Percentiles rank a stretch among this genome's conserved stretches.
Conservation (phyloP, 139 green algal species). For the Haematococcus sp. region DNA sequence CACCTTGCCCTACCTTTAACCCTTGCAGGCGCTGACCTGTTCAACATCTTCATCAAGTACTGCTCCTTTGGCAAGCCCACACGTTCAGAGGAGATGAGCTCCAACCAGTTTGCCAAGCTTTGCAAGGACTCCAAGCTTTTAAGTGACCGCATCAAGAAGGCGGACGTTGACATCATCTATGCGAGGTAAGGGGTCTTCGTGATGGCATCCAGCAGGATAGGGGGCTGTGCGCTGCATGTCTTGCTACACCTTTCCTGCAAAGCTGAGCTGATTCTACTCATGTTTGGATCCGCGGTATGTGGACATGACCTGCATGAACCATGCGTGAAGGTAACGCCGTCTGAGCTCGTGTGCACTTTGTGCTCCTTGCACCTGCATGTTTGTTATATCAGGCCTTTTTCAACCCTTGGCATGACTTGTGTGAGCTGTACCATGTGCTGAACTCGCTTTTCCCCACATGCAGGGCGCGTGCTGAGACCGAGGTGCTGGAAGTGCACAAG, state of each 20-base stretch:
- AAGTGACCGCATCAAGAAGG: slow-evolving; percentile 18
- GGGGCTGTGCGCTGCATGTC: background rate
- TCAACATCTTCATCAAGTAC: slow-evolving; percentile 61
- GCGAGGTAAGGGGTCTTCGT: background rate
- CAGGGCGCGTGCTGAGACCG: slow-evolving; percentile 17
- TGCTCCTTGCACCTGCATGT: too few relatives aligned
- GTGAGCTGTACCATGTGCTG: too few relatives aligned
- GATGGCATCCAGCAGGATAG: background rate
- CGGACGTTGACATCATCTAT: slow-evolving; percentile 16
- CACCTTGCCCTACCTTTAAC: background rate
- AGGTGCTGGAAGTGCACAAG: slow-evolving; percentile 14
- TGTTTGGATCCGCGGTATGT: too few relatives aligned
- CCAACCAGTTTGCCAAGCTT: slow-evolving; percentile 45
- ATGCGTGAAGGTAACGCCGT: too few relatives aligned
- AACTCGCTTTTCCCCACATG: background rate
- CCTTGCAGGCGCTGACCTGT: slow-evolving; percentile 41
- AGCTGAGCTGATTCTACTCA: too few relatives aligned
- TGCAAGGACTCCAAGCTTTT: slow-evolving; percentile 39
- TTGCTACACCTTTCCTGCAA: too few relatives aligned
- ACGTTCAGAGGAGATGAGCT: slow-evolving; percentile 43
- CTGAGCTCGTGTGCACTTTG: too few relatives aligned
- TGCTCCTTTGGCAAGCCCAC: slow-evolving; percentile 34
- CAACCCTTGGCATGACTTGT: too few relatives aligned
- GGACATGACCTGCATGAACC: too few relatives aligned
- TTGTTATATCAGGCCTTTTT: too few relatives aligned